These are phyloP conservation scores for Kalmanozyma brasiliensis DNA, from an alignment of 1,284 basidiomycete species.

Conservation along the genomic window DNA sequence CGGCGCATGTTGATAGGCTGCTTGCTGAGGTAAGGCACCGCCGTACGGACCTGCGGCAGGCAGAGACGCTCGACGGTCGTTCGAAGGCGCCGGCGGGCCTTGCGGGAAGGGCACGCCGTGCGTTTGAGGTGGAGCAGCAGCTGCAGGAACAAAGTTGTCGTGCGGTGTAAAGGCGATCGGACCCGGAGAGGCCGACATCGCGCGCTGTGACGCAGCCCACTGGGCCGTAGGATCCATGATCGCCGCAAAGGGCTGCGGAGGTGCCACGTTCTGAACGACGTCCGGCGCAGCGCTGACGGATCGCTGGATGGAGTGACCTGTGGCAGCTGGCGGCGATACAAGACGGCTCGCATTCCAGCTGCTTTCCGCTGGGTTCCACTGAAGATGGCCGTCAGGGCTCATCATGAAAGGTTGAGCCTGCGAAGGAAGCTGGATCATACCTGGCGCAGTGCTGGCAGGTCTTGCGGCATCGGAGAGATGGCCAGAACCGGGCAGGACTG, in stretches of 20 bases:
- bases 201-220: constrained; percentile 36
- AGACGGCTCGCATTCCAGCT: constrained; percentile 46
- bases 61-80: constrained; percentile 19
- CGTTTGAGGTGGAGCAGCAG: constrained; percentile 7
- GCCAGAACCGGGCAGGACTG: constrained; percentile 13
- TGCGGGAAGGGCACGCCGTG: constrained; percentile 1
- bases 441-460: constrained; percentile 48
- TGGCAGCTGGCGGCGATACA: constrained; percentile 16
- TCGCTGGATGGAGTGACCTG: constrained; percentile 28
- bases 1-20: constrained; percentile 1
- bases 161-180: constrained; percentile 15
- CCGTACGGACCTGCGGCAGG: constrained; percentile 13
- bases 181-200: constrained; percentile 42
- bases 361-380: constrained; percentile 35
- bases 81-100: background rate
- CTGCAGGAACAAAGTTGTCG: constrained; percentile 7
- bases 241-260: constrained; percentile 2
- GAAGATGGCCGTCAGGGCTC: constrained; percentile 24
- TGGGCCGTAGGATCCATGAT: constrained; percentile 10
- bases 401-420: constrained; percentile 39
- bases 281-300: constrained; percentile 53
- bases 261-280: constrained; percentile 26
- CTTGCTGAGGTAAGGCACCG: constrained; percentile 11
- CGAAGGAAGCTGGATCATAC: constrained; percentile 42
- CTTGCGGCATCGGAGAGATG: constrained; percentile 14